Base-by-base conservation (phyloP, 176 grass and related monocot genomes). In the Avena insularis region DNA sequence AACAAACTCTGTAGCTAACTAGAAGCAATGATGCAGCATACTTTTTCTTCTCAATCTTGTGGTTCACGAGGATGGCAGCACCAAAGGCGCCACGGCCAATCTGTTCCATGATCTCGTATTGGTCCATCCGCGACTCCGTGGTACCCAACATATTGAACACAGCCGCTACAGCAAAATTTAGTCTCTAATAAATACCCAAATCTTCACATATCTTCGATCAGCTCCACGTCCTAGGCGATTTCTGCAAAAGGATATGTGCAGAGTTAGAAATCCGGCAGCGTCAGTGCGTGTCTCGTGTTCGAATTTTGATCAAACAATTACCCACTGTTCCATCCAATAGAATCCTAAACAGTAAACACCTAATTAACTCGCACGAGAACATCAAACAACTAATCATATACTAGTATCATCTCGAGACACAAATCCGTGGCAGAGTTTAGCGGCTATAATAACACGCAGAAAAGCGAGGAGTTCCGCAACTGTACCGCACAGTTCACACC, bases 51-150 rank as follows among this genome's bases (percentile, higher is more conserved):
- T 99, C 97, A 20, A 80, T 90, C 86, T 94, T 99, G 86, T 99
- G 94, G 87, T 97, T 99, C 55, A 99, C 97, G n/a, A 99, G 97
- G 69, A 99, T 99, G 57, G 97, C 97, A 21, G 97, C 94, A 45
- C 97, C 97, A 87, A 99, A 99, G 78, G 97, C 97, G 1, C 97
- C 97, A 6, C 97, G 88, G 11, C 97, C 97, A 89, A 99, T 97
- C 67, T 99, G 97, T 68, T 99, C 94, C 97, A 99, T 92, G 35
- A 99, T 91, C 83, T 97, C 97, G 72, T 99, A 99, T 1, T 92
- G 92, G 85, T 99, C 97, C 97, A 99, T 99, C 74, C 94, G 87
- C 48, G 94, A 99, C 78, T 96, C 94, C 94, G 94, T 99, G 70
- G 86, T 71, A 60, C 69, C 90, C 64, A 93, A 71, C 72, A 71